phyloP scores from a whole-genome alignment of 1,284 basidiomycete genomes.

The Boletus semigastroideus region DNA sequence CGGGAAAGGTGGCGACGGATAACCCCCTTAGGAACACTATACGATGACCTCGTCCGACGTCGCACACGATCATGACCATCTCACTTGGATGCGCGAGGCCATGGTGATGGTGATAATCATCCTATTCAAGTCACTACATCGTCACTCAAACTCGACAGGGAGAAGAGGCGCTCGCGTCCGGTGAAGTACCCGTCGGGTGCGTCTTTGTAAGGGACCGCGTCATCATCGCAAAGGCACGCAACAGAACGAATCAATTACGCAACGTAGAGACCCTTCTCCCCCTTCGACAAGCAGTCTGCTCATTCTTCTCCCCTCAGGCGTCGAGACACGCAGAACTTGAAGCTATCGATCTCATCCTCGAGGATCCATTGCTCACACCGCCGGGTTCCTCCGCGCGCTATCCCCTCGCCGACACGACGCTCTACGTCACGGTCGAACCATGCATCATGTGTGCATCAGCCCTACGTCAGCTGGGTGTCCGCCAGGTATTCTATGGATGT shows the following conservation, averaged over 20 bases:
- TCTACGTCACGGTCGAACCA: slow-evolving; percentile 99
- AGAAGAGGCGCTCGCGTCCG: slow-evolving; percentile 80
- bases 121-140: neutral
- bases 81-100: slow-evolving; percentile 53
- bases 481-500: slow-evolving; percentile 90
- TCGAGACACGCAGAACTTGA: slow-evolving; percentile 98
- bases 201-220: slow-evolving; percentile 82
- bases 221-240: slow-evolving; percentile 85
- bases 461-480: slow-evolving; percentile 90
- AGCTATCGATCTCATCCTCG: slow-evolving; percentile 89
- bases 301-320: slow-evolving; percentile 54
- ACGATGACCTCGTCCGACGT: neutral
- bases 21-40: neutral
- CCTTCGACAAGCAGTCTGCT: neutral
- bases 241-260: slow-evolving; percentile 91
- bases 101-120: slow-evolving; percentile 47
- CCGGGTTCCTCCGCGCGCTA: slow-evolving; percentile 39
- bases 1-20: slow-evolving; percentile 15
- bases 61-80: slow-evolving; percentile 24
- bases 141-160: slow-evolving; percentile 46
- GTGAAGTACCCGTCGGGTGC: slow-evolving; percentile 96
- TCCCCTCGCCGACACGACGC: slow-evolving; percentile 77
- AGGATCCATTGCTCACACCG: slow-evolving; percentile 59
- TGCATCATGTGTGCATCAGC: slow-evolving; percentile 99
- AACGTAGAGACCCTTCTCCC: slow-evolving; percentile 70